Evolutionary conservation across 108 stramenopile genomes (phyloP).

Genomic region (Epithemia pelagica): DNA sequence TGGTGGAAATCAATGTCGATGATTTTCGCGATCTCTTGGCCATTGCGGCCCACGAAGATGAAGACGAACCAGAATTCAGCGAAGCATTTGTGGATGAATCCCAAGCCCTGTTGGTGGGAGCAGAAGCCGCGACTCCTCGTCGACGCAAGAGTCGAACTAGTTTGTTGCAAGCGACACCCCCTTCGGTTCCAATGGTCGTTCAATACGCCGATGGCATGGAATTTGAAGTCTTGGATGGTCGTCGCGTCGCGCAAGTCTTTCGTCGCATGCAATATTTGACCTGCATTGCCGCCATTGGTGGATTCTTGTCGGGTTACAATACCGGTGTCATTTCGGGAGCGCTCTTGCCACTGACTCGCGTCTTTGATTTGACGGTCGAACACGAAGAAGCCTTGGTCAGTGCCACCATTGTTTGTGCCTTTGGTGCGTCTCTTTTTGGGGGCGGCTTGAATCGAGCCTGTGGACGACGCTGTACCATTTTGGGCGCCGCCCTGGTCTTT

Average conservation of each 20-base stretch:
- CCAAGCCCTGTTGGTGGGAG: too few species aligned
- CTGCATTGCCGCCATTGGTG: conserved; percentile 39
- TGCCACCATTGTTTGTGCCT: conserved; percentile 43
- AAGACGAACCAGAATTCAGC: neutral
- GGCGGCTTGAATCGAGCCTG: conserved; percentile 28
- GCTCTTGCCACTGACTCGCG: conserved; percentile 21
- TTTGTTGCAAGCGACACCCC: too few species aligned
- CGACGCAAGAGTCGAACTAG: too few species aligned
- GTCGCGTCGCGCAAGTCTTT: too few species aligned
- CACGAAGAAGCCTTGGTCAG: conserved; percentile 46
- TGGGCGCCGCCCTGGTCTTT: conserved; percentile 38
- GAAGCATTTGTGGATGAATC: too few species aligned
- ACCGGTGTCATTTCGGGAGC: conserved; percentile 46
- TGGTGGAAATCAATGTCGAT: neutral
- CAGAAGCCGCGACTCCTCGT: too few species aligned
- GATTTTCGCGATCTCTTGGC: neutral
- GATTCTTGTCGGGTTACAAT: conserved; percentile 50
- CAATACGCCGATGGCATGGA: too few species aligned
- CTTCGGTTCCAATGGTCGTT: too few species aligned
- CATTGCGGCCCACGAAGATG: neutral
- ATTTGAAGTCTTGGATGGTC: too few species aligned
- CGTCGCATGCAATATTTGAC: conserved; percentile 31
- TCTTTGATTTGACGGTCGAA: conserved; percentile 19
- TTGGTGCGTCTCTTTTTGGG: conserved; percentile 17
- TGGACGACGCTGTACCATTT: conserved; percentile 37